Conservation (phyloP, 306 rosid species). For the Morella rubra region DNA sequence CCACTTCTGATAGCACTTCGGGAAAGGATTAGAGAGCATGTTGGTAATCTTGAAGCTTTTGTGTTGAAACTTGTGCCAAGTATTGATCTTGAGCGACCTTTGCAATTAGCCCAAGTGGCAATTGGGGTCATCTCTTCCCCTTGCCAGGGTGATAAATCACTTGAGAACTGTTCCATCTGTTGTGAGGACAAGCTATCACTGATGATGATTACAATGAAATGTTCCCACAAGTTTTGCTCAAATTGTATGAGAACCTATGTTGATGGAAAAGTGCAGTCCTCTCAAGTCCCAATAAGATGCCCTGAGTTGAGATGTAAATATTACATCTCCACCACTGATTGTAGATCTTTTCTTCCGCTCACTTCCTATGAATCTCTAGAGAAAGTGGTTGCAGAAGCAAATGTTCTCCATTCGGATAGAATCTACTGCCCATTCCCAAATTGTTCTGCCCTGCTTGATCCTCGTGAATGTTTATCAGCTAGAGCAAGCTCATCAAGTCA, state of each 20-base stretch:
- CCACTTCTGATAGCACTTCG: conserved; percentile 71
- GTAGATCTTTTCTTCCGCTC: conserved; percentile 78
- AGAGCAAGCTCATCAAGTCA: conserved; percentile 80
- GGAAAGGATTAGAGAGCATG: conserved; percentile 80
- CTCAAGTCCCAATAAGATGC: conserved; percentile 80
- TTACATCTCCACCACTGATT: conserved; percentile 59
- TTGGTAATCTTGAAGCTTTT: conserved; percentile 65
- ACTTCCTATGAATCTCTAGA: conserved; percentile 63
- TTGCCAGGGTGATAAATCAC: conserved; percentile 46
- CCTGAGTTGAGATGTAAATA: conserved; percentile 83
- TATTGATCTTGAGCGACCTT: conserved; percentile 63
- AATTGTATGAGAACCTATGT: conserved; percentile 79
- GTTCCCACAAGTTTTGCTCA: conserved; percentile 88
- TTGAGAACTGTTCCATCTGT: conserved; percentile 82
- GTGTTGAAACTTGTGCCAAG: conserved; percentile 58
- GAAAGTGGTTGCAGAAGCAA: conserved; percentile 61
- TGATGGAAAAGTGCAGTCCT: conserved; percentile 63
- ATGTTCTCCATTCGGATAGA: conserved; percentile 49
- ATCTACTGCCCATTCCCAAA: conserved; percentile 86
- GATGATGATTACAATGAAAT: conserved; percentile 78
- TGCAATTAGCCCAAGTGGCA: conserved; percentile 84
- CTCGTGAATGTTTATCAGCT: conserved; percentile 63
- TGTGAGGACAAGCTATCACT: conserved; percentile 76
- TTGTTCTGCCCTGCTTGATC: conserved; percentile 80
- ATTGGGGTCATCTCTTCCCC: conserved; percentile 73